A percentile compares a stretch with the other conserved stretches of the same genome.
These are phyloP conservation scores for Papiliotrema nemorosa DNA, from an alignment of 1,284 basidiomycete genomes.

Conservation along the genomic window DNA sequence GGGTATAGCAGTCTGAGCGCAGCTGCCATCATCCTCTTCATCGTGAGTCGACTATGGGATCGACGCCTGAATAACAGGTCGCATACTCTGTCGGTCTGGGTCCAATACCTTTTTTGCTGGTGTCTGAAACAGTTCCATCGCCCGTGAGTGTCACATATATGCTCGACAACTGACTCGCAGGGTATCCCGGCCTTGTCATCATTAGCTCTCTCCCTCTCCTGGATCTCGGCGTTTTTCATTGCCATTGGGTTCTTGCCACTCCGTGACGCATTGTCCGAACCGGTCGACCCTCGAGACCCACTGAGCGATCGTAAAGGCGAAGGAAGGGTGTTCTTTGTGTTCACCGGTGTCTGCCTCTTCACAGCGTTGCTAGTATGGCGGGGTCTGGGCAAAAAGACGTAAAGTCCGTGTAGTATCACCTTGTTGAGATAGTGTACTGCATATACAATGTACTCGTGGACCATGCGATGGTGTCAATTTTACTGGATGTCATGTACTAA, in stretches of 20 bases:
- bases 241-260: constrained; percentile 78
- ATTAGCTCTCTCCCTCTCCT: constrained; percentile 77
- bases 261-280: constrained; percentile 59
- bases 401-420: not conserved
- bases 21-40: constrained; percentile 73
- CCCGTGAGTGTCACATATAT: constrained; percentile 55
- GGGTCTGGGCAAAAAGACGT: constrained; percentile 15
- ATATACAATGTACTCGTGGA: too few species aligned
- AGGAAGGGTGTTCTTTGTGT: constrained; percentile 78
- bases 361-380: constrained; percentile 26
- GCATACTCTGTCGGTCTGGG: constrained; percentile 88
- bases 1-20: constrained; percentile 63
- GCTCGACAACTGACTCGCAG: constrained; percentile 45
- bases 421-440: not conserved
- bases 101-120: constrained; percentile 85
- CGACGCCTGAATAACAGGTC: constrained; percentile 51
- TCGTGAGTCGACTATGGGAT: too few species aligned
- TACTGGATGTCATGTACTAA: too few species aligned
- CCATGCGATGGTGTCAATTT: too few species aligned
- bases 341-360: constrained; percentile 52
- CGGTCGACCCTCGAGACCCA: constrained; percentile 29
- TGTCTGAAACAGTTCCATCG: constrained; percentile 82
- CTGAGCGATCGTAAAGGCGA: constrained; percentile 54
- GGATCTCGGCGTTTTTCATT: constrained; percentile 78
- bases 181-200: constrained; percentile 81